A percentile compares a stretch with the other conserved stretches of the same genome.
phyloP scores from a whole-genome alignment of 129 eudicot genomes.

The Ambrosia artemisiifolia region DNA sequence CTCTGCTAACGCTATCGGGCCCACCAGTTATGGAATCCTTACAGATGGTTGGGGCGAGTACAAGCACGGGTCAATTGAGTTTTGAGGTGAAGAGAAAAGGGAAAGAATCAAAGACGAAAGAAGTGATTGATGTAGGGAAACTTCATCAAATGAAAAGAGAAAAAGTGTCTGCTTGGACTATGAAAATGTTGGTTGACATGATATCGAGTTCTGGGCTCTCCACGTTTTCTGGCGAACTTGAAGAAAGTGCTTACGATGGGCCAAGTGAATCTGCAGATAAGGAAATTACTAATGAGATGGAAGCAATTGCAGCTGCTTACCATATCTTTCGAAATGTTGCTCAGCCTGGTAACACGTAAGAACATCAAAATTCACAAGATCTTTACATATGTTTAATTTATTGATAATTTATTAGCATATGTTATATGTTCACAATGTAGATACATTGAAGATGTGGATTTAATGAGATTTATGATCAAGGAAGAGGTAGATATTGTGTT shows the following conservation, averaged over 20 bases:
- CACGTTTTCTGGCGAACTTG: conserved; percentile 64
- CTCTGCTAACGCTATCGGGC: conserved; percentile 67
- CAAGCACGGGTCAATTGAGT: conserved; percentile 51
- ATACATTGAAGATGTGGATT: conserved; percentile 69
- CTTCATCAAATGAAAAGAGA: conserved; percentile 82
- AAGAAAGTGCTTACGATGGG: conserved; percentile 55
- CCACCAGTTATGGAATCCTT: conserved; percentile 61
- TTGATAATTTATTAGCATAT: not conserved
- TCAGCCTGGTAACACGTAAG: conserved; percentile 58
- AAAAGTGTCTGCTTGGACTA: conserved; percentile 92
- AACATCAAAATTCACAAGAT: conserved; percentile 11
- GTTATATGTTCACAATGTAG: conserved; percentile 22
- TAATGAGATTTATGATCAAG: conserved; percentile 74
- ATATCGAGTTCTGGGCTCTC: conserved; percentile 69
- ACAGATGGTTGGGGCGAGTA: conserved; percentile 37
- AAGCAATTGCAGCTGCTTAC: conserved; percentile 91
- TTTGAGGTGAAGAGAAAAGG: conserved; percentile 38
- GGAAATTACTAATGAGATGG: conserved; percentile 80
- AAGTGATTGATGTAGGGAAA: conserved; percentile 71
- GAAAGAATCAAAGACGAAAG: conserved; percentile 43
- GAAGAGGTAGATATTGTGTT: conserved; percentile 80
- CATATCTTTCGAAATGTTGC: conserved; percentile 74
- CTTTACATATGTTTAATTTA: not conserved
- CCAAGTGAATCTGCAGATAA: conserved; percentile 54
- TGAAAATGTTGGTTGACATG: conserved; percentile 74